Evolutionary conservation across 2,329 filamentous ascomycete species (phyloP).

Genomic region (Pseudogymnoascus sp.): DNA sequence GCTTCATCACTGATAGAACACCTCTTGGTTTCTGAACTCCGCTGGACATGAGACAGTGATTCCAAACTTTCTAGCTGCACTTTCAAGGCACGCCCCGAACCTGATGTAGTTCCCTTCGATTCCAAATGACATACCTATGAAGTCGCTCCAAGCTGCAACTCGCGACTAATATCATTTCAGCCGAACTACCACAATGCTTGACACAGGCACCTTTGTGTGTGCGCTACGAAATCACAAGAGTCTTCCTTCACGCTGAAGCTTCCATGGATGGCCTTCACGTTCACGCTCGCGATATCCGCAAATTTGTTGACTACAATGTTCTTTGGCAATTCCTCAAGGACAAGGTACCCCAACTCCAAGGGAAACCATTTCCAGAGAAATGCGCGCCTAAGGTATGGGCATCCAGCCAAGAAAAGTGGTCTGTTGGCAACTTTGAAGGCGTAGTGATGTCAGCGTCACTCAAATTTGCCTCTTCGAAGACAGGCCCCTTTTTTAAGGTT

Average conservation of each 20-base stretch:
- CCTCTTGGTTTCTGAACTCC: background rate
- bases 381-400: slow-evolving; percentile 38
- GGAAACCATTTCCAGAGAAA: slow-evolving; percentile 40
- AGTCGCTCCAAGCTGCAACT: background rate
- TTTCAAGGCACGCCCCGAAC: background rate
- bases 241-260: slow-evolving; percentile 22
- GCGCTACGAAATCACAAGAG: slow-evolving; percentile 25
- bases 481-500: slow-evolving; percentile 37
- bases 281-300: slow-evolving; percentile 2
- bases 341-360: slow-evolving; percentile 32
- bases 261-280: slow-evolving; percentile 14
- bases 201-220: slow-evolving; percentile 15
- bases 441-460: slow-evolving; percentile 39
- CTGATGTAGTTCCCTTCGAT: background rate
- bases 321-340: slow-evolving; percentile 35
- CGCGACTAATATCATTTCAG: slow-evolving; percentile 12
- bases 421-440: slow-evolving; percentile 29
- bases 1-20: too few relatives aligned
- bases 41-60: background rate
- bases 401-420: slow-evolving; percentile 13
- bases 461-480: slow-evolving; percentile 23
- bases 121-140: background rate
- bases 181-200: slow-evolving; percentile 17
- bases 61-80: background rate
- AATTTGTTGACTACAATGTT: slow-evolving; percentile 30